Conservation (phyloP, 148 eudicot species). For the Agrostemma githago region DNA sequence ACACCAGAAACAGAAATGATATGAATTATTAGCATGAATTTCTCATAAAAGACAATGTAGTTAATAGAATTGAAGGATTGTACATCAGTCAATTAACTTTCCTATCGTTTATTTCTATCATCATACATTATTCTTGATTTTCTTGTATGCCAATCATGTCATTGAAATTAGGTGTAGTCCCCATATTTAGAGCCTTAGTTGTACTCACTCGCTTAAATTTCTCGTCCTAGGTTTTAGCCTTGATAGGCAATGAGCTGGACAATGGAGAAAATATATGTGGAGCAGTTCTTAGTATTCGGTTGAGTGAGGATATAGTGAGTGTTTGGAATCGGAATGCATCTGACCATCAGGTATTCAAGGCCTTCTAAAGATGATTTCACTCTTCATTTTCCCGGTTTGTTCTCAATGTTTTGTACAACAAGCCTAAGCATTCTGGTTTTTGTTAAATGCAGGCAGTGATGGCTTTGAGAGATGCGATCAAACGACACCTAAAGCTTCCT, state of each 20-base stretch:
- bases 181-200: not conserved
- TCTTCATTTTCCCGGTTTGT: not conserved
- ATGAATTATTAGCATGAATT: no score
- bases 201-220: not conserved
- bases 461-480: slow-evolving; percentile 83
- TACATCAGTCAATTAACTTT: not conserved
- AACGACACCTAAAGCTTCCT: slow-evolving; percentile 88
- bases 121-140: not conserved
- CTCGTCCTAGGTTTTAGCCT: slow-evolving; percentile 61
- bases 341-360: slow-evolving; percentile 64
- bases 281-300: slow-evolving; percentile 79
- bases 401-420: not conserved
- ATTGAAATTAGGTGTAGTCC: not conserved
- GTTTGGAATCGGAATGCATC: slow-evolving; percentile 94
- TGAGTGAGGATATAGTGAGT: slow-evolving; percentile 86
- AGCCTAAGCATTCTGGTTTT: not conserved
- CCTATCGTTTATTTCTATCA: not conserved
- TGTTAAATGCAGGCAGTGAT: slow-evolving; percentile 62
- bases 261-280: slow-evolving; percentile 87
- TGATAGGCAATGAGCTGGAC: slow-evolving; percentile 90
- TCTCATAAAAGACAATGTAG: not conserved
- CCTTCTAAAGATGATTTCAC: not conserved
- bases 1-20: not conserved
- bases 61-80: not conserved
- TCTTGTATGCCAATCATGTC: no score